Base-by-base conservation (phyloP, 352 stramenopile species). In the Pilasporangium apinafurcum region DNA sequence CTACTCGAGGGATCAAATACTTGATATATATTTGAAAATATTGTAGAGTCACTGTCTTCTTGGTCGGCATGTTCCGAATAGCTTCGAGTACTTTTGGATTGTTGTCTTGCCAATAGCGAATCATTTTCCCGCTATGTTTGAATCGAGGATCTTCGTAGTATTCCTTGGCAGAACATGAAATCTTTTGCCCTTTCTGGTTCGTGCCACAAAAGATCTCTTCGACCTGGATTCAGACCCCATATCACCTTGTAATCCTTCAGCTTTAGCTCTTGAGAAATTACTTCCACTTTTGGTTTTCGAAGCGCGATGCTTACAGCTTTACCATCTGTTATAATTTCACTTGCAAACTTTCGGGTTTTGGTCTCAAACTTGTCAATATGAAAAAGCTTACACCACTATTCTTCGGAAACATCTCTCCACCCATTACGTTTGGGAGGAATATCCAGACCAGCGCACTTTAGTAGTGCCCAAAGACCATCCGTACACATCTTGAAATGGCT, bases 301-400 rank as follows among this genome's bases (percentile, higher is more conserved):
- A 42, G 21, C 36, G 20, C 21, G 20, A 42, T 27, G 20, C 20
- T 42, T 13, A 42, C 17, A 18, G 5, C 16, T 14, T 42, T n/a
- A n/a, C n/a, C n/a, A n/a, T n/a, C n/a, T n/a, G n/a, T n/a, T n/a
- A n/a, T n/a, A n/a, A n/a, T n/a, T 24, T 42, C 36, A 5, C 36
- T 24, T 10, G 4, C 36, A 42, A 42, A 42, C 18, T 42, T 10
- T 20, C 17, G 36, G 21, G 20, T 1, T 14, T 20, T 24, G 20
- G 36, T 42, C 17, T 24, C 17, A 42, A 42, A 42, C 2, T 29
- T 42, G 16, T 27, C 36, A 27, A 42, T 42, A 24, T n/a, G 18
- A 13, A 42, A 42, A 18, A 42, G 21, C 18, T 42, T 14, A 30
- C 36, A 17, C 36, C 36, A 42, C 8, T n/a, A 18, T 42, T 42